phyloP scores from a whole-genome alignment of 306 rosid species.

The Notholithocarpus densiflorus region DNA sequence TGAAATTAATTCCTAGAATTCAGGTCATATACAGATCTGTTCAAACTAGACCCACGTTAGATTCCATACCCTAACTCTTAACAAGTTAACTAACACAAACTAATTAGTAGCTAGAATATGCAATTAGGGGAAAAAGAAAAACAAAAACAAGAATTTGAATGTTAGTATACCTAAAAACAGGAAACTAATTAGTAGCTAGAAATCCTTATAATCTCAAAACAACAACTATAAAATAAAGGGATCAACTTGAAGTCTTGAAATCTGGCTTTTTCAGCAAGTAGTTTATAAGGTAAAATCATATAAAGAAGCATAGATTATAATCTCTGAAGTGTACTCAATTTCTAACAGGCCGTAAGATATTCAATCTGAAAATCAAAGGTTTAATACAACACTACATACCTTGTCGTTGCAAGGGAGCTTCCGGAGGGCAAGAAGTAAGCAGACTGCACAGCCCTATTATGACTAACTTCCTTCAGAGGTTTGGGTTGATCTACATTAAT shows the following conservation, averaged over 20 bases:
- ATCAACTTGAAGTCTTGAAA: neutral
- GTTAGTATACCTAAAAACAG: neutral
- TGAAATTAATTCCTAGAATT: constrained; percentile 6
- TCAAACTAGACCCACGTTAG: constrained; percentile 21
- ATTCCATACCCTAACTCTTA: neutral
- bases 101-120: neutral
- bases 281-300: neutral
- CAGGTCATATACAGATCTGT: neutral
- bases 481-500: constrained; percentile 30
- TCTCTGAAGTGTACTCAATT: neutral
- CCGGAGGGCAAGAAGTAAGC: constrained; percentile 90
- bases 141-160: too few relatives aligned
- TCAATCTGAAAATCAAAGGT: neutral
- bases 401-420: constrained; percentile 64
- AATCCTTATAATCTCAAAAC: neutral
- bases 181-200: neutral
- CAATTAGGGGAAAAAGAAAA: neutral
- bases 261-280: neutral
- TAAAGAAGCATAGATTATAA: neutral
- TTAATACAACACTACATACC: constrained; percentile 39
- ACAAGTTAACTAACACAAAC: neutral
- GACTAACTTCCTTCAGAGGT: constrained; percentile 48
- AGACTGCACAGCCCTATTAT: constrained; percentile 63
- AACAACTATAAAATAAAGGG: neutral
- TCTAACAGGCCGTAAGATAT: neutral